Evolutionary conservation across 306 rosid species (phyloP), one percentile per base, ranked within the genome.

Genomic region (Lathyrus tuberosus): DNA sequence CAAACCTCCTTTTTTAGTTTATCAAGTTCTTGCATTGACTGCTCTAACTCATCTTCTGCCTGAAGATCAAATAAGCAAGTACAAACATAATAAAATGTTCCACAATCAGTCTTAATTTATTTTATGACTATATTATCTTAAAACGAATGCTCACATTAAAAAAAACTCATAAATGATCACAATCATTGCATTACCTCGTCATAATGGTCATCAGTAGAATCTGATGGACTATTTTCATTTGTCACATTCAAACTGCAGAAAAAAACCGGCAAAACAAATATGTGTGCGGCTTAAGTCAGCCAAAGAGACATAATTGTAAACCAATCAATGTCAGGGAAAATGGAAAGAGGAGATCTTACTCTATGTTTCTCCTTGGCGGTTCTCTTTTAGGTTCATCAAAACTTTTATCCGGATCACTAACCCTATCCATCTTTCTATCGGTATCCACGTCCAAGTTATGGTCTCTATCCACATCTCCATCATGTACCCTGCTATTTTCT

Each of bases 1-100:
- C 91, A 71, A 62, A 94, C 97, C 99, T 91, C 96, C 42, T 80
- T 79, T 80, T 75, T 86, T 1, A 94, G 87, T 60, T 84, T 87
- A 76, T 73, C 87, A 69, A 85, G 72, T 79, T 61, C 79, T 42
- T 60, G 78, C 30, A 73, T 84, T 76, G 97, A 88, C 67, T 62
- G 80, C 84, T 83, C 84, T 58, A 93, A 70, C 73, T 84, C 75
- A 78, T 80, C 96, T 56, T 81, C 91, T 33, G 75, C 58, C 98
- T 90, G 73, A 67, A 76, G 75, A 65, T 48, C 78, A 53, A 47
- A 57, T 40, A 28, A 70, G 38, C 12, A 64, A 24, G 63, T 42
- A 35, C 59, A 12, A 72, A 66, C 59, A 26, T 59, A 70, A 70
- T 5, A 67, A 46, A 54, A 48, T 28, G 52, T 30, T 10, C 17